A percentile compares a stretch with the other conserved stretches of the same genome.
Conservation (phyloP, 1,139 yeast genomes). For the Magnusiomyces clavatus region DNA sequence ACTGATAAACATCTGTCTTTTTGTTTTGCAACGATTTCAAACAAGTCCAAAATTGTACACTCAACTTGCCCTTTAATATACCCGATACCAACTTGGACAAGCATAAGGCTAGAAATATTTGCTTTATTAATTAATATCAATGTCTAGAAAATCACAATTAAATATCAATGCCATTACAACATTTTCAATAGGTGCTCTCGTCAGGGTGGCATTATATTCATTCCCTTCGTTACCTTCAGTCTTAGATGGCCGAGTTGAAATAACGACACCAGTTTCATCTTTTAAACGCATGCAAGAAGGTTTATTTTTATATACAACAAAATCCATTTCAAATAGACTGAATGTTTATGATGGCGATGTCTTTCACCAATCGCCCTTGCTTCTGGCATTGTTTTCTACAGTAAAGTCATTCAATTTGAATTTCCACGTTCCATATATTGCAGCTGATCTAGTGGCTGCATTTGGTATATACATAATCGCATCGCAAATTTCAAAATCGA, state of each 20-base stretch:
- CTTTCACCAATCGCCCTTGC: slow-evolving; percentile 73
- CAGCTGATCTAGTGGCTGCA: slow-evolving; percentile 38
- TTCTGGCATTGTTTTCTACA: slow-evolving; percentile 45
- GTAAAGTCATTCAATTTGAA: slow-evolving; percentile 24
- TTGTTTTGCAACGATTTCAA: too few relatives aligned
- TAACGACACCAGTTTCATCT: slow-evolving; percentile 74
- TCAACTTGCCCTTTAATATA: too few relatives aligned
- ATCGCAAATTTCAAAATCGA: slow-evolving; percentile 25
- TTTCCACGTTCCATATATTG: slow-evolving; percentile 34
- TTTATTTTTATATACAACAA: slow-evolving; percentile 44
- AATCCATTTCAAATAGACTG: slow-evolving; percentile 37
- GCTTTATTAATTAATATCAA: too few relatives aligned
- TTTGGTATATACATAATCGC: slow-evolving; percentile 39
- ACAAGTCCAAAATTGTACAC: too few relatives aligned
- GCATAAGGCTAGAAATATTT: too few relatives aligned
- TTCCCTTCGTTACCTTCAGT: slow-evolving; percentile 12
- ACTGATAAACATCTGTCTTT: too few relatives aligned
- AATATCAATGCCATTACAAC: too few relatives aligned
- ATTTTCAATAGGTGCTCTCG: too few relatives aligned
- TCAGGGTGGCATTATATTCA: neutral
- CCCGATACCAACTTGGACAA: too few relatives aligned
- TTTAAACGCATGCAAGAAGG: slow-evolving; percentile 70
- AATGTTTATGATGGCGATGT: slow-evolving; percentile 79
- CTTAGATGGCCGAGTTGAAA: slow-evolving; percentile 55
- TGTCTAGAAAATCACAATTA: too few relatives aligned